Evolutionary conservation across 805 yeast genomes (phyloP), one percentile per base, ranked within the genome.

Genomic region (Barnettozyma sucrosica): DNA sequence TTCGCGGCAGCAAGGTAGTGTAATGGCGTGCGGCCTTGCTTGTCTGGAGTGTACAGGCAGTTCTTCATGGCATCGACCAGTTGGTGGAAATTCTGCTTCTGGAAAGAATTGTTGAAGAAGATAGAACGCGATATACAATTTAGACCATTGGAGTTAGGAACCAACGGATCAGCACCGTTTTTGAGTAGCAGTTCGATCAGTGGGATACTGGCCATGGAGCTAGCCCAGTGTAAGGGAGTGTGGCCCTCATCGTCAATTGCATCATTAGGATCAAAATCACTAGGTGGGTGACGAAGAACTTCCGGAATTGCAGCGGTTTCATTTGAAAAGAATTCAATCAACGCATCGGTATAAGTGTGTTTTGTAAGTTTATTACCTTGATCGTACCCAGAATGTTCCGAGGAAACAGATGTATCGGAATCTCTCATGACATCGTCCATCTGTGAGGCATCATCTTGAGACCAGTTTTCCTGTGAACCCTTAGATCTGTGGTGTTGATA

Each of bases 181-280:
- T 76, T 68, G 19, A 84, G 55, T 25, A 85, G 60, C 25, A 80
- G 68, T 52, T 80, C 80, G 16, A 83, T 74, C 51, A 85, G 69
- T 7, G 75, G 71, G n/a, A 75, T 59, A 50, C 81, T 77, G 1
- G 87, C 92, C 80, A 86, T 76, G 0, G 93, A 83, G 26, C 88
- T 75, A 0, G 95, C 93, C 95, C 95, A 86, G 62, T 86, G 95
- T 46, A 86, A 70, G 1, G 89, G 79, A 0, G 90, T 81, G 58
- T 86, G 89, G 0, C 92, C 92, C 54, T 86, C 93, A 50, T 80
- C 80, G 57, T 86, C 95, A 19, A 86, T 80, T 3, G 83, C 74
- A 50, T 76, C 83, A 59, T 83, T 79, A 45, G 84, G 76, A 55
- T 81, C 76, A 49, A 83, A 79, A 55, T 79, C 77, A 33, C 70